phyloP scores from a whole-genome alignment of 1,284 basidiomycete species.

The Cutaneotrichosporon spelunceum region DNA sequence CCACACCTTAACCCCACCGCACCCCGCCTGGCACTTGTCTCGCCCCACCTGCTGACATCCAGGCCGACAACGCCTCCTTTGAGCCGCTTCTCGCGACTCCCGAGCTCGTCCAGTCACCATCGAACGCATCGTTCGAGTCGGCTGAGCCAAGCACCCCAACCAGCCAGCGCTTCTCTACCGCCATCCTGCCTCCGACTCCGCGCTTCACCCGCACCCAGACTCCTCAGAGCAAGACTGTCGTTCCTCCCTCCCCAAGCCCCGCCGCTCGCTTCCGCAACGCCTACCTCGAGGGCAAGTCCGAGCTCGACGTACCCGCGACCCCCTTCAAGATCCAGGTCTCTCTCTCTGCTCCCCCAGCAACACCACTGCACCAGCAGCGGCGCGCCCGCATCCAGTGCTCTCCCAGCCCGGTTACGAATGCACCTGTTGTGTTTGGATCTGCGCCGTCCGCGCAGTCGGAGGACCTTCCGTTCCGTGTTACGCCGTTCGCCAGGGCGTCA shows the following conservation, averaged over 20 bases:
- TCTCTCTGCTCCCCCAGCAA: neutral
- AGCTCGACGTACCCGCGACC: neutral
- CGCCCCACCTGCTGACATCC: neutral
- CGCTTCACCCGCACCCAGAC: slow-evolving; percentile 7
- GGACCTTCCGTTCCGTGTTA: neutral
- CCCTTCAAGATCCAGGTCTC: neutral
- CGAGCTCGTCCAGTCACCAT: slow-evolving; percentile 1
- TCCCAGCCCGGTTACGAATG: neutral
- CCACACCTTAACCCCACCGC: neutral
- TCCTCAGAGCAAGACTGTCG: neutral
- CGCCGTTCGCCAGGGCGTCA: neutral
- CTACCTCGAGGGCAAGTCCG: neutral
- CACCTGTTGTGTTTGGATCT: neutral
- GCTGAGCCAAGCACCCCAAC: neutral
- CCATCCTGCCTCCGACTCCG: neutral
- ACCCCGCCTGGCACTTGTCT: neutral
- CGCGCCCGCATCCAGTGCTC: neutral
- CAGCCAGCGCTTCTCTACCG: slow-evolving; percentile 1
- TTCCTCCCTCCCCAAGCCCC: slow-evolving; percentile 2
- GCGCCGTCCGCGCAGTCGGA: neutral
- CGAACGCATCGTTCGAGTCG: slow-evolving; percentile 1
- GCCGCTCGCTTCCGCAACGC: neutral
- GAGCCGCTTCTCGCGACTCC: slow-evolving; percentile 6
- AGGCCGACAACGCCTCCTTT: neutral
- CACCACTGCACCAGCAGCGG: slow-evolving; percentile 1